phyloP scores from a whole-genome alignment of 2,329 filamentous ascomycete species.

The Calonectria henricotiae region DNA sequence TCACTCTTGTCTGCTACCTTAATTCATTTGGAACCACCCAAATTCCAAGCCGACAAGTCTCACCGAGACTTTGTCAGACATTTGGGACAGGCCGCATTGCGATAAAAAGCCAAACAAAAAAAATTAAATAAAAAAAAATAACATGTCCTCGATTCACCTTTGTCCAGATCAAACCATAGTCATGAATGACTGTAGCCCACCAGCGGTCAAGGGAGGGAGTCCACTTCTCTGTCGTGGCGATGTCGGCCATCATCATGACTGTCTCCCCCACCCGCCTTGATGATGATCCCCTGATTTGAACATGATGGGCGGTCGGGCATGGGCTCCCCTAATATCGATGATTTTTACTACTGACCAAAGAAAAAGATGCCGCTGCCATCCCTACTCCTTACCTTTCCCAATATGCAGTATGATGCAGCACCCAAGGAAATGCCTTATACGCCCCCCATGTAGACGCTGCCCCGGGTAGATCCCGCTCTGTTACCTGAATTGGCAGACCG shows the following conservation, averaged over 20 bases:
- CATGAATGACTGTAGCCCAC: not conserved
- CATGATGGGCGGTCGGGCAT: slow-evolving; percentile 10
- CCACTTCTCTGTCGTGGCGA: slow-evolving; percentile 20
- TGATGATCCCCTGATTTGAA: slow-evolving; percentile 12
- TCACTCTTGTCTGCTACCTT: slow-evolving; percentile 20
- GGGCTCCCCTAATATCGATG: slow-evolving; percentile 2
- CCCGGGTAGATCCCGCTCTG: slow-evolving; percentile 37
- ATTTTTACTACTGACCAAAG: not conserved
- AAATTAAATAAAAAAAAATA: too few species aligned
- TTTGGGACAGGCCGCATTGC: slow-evolving; percentile 8
- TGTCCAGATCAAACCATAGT: not conserved
- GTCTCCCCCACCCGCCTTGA: slow-evolving; percentile 18
- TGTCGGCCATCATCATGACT: slow-evolving; percentile 28
- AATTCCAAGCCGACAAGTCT: slow-evolving; percentile 29
- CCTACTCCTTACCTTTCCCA: not conserved
- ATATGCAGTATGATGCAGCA: slow-evolving; percentile 11
- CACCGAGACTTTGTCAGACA: slow-evolving; percentile 30
- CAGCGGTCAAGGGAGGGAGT: slow-evolving; percentile 30
- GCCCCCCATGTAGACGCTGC: slow-evolving; percentile 19
- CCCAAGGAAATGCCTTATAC: slow-evolving; percentile 8
- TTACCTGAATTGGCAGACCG: slow-evolving; percentile 22
- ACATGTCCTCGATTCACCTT: not conserved
- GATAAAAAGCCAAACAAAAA: not conserved
- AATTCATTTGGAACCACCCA: slow-evolving; percentile 20
- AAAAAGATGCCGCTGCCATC: slow-evolving; percentile 9